A percentile compares a stretch with the other conserved stretches of the same genome.
These are phyloP conservation scores for Backusella tarrabulga DNA, from an alignment of 192 early-diverging fungal genomes.

Conservation along the genomic window DNA sequence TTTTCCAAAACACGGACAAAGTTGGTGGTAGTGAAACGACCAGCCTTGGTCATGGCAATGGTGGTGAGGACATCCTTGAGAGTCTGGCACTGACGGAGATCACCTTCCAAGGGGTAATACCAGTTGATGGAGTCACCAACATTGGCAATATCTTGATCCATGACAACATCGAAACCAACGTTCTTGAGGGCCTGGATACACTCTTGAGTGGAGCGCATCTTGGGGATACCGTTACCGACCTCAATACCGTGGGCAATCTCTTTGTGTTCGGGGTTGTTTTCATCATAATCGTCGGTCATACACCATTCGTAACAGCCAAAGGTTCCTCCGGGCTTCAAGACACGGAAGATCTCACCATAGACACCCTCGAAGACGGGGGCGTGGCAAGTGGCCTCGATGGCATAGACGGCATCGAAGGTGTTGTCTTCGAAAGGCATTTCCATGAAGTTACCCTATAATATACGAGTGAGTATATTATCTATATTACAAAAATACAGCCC, in stretches of 20 bases:
- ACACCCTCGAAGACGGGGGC: constrained; percentile 81
- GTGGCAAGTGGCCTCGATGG: constrained; percentile 96
- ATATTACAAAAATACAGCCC: too few species aligned
- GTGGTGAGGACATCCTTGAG: constrained; percentile 50
- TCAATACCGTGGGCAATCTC: constrained; percentile 83
- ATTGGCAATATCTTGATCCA: constrained; percentile 62
- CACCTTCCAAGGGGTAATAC: constrained; percentile 80
- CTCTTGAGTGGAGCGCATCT: constrained; percentile 73
- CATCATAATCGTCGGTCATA: constrained; percentile 87
- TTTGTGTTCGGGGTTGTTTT: constrained; percentile 66
- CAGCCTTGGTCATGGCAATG: constrained; percentile 51
- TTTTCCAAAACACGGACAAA: constrained; percentile 78
- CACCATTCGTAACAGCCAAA: constrained; percentile 98
- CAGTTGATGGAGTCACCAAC: constrained; percentile 73
- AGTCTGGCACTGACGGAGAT: constrained; percentile 46
- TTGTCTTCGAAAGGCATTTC: constrained; percentile 83
- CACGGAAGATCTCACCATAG: constrained; percentile 87
- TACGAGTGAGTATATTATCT: too few species aligned
- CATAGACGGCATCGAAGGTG: constrained; percentile 87
- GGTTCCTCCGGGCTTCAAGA: constrained; percentile 87
- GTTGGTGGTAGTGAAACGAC: constrained; percentile 73
- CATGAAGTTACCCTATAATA: constrained; percentile 81
- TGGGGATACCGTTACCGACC: constrained; percentile 87
- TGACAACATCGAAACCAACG: constrained; percentile 85
- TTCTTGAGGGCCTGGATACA: constrained; percentile 78